Percentiles rank a stretch among this genome's conserved stretches.
Conservation (phyloP, 441 rosid genomes). For the Gossypium aridum region DNA sequence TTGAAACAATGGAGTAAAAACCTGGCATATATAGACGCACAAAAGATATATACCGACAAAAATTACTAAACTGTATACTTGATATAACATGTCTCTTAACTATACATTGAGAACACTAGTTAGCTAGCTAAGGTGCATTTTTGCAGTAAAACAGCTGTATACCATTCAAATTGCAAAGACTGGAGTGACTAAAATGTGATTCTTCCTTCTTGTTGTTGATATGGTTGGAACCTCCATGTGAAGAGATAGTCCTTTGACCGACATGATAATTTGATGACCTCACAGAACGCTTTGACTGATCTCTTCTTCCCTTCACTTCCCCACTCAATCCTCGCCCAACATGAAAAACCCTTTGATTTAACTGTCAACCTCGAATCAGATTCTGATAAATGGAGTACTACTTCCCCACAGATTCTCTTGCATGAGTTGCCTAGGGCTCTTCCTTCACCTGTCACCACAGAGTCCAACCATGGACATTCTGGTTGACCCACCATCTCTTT, state of each 20-base stretch:
- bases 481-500: constrained; percentile 97
- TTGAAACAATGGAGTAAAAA: neutral
- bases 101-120: neutral
- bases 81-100: neutral
- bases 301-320: constrained; percentile 43
- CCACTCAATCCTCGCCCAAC: constrained; percentile 94
- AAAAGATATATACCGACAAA: constrained; percentile 10
- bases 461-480: constrained; percentile 80
- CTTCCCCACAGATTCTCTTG: constrained; percentile 82
- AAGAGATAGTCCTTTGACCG: constrained; percentile 62
- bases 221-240: constrained; percentile 66
- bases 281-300: constrained; percentile 46
- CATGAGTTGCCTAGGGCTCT: constrained; percentile 16
- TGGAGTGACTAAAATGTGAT: constrained; percentile 24
- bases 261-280: constrained; percentile 47
- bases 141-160: neutral
- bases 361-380: constrained; percentile 30
- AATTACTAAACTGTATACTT: neutral
- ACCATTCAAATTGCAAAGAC: constrained; percentile 19
- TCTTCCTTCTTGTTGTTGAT: constrained; percentile 23
- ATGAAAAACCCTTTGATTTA: constrained; percentile 52
- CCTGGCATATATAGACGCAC: neutral
- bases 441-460: constrained; percentile 35
- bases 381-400: constrained; percentile 36
- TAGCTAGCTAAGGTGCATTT: neutral